These are phyloP conservation scores for Wickerhamomyces tratensis DNA, from an alignment of 805 yeast species.

Conservation along the genomic window DNA sequence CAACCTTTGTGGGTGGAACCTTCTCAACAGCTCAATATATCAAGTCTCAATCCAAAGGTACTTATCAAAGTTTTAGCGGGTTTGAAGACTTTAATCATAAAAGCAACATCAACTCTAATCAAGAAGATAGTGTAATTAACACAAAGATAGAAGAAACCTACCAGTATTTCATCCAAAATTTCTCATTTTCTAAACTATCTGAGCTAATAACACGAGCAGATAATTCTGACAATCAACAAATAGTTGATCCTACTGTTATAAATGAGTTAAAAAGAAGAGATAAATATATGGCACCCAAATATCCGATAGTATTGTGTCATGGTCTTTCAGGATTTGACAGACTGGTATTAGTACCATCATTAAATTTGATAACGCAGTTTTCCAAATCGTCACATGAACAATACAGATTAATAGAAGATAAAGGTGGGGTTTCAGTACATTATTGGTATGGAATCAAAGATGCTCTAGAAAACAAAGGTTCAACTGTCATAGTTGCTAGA, in stretches of 20 bases:
- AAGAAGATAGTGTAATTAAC: too few species aligned
- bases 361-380: conserved; percentile 17
- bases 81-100: too few species aligned
- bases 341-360: conserved; percentile 32
- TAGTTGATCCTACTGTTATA: conserved; percentile 5
- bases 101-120: too few species aligned
- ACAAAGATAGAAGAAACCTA: too few species aligned
- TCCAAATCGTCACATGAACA: conserved; percentile 6
- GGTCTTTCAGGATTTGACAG: conserved; percentile 80
- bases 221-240: neutral
- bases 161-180: too few species aligned
- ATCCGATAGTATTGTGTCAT: conserved; percentile 77
- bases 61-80: too few species aligned
- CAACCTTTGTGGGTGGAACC: too few species aligned
- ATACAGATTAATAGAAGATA: conserved; percentile 14
- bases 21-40: too few species aligned
- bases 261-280: conserved; percentile 16
- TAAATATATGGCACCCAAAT: conserved; percentile 47
- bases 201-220: too few species aligned
- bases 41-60: too few species aligned
- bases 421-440: conserved; percentile 37
- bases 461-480: conserved; percentile 50
- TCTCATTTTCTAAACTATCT: too few species aligned
- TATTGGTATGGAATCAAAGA: conserved; percentile 80
- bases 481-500: conserved; percentile 57